Percentiles rank a stretch among this genome's conserved stretches.
These are phyloP conservation scores for Termitomyces sp. DNA, from an alignment of 768 basidiomycete genomes.

Conservation along the genomic window DNA sequence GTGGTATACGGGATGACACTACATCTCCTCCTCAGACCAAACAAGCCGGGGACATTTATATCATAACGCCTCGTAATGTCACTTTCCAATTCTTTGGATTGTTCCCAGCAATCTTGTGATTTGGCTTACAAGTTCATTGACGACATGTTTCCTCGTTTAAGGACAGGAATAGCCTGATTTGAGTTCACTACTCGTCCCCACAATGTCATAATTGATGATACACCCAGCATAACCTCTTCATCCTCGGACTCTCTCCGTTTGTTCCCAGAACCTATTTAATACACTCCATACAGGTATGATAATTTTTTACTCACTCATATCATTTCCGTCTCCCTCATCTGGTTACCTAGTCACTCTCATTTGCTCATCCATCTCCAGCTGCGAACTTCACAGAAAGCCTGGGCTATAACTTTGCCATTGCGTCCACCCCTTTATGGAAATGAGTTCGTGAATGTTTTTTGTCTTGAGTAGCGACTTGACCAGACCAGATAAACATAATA, in stretches of 20 bases:
- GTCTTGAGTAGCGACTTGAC: not conserved
- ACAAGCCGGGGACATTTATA: slow-evolving; percentile 9
- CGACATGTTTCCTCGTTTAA: not conserved
- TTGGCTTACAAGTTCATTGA: not conserved
- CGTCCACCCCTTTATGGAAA: slow-evolving; percentile 6
- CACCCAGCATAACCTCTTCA: not conserved
- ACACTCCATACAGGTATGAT: slow-evolving; percentile 7
- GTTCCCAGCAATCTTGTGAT: not conserved
- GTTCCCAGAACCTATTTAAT: slow-evolving; percentile 8
- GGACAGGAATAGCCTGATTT: slow-evolving; percentile 10
- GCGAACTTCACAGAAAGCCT: slow-evolving; percentile 5
- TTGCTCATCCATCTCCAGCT: slow-evolving; percentile 6
- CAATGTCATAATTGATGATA: slow-evolving; percentile 11
- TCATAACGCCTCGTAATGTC: slow-evolving; percentile 11
- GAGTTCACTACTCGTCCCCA: slow-evolving; percentile 12
- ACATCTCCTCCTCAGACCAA: slow-evolving; percentile 6
- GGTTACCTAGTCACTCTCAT: too few species aligned
- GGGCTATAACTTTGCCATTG: slow-evolving; percentile 9
- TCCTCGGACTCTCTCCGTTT: slow-evolving; percentile 6
- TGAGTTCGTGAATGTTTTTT: slow-evolving; percentile 5
- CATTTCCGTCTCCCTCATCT: not conserved
- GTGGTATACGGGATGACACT: slow-evolving; percentile 10
- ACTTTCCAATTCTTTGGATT: slow-evolving; percentile 14
- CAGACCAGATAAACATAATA: not conserved
- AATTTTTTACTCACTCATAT: not conserved